Evolutionary conservation across 805 yeast genomes (phyloP).

Genomic region (Hanseniaspora mollemarum): DNA sequence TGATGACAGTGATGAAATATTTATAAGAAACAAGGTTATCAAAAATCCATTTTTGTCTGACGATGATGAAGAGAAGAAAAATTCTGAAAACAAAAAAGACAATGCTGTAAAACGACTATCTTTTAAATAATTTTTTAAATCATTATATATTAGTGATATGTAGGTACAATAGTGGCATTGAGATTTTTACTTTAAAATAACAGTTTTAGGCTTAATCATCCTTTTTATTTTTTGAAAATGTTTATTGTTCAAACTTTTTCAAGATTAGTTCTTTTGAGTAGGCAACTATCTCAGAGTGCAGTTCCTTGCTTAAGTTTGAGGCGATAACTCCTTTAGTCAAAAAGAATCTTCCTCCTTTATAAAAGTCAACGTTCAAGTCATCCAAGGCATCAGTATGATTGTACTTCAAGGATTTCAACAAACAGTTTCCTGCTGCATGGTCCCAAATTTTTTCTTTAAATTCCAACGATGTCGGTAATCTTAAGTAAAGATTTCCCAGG

Average conservation of each 20-base stretch:
- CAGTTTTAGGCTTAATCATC: too few species aligned
- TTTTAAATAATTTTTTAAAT: not conserved
- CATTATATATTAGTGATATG: not conserved
- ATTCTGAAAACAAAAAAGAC: constrained; percentile 11
- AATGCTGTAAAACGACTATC: constrained; percentile 3
- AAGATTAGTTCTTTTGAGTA: constrained; percentile 5
- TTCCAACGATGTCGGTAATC: constrained; percentile 64
- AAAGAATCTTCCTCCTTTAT: constrained; percentile 75
- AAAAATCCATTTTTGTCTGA: constrained; percentile 23
- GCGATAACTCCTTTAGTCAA: constrained; percentile 88
- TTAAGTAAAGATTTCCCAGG: constrained; percentile 79
- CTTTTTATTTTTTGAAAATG: not conserved
- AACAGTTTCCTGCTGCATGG: constrained; percentile 89
- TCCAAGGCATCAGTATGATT: constrained; percentile 64
- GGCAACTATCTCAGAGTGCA: constrained; percentile 24
- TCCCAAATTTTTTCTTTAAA: constrained; percentile 97
- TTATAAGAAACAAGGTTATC: constrained; percentile 17
- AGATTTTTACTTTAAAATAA: not conserved
- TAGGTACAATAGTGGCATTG: not conserved
- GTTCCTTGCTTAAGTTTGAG: constrained; percentile 33
- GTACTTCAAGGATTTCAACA: constrained; percentile 87
- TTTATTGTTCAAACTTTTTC: not conserved
- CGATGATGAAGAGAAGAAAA: constrained; percentile 15
- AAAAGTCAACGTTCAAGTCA: constrained; percentile 42
- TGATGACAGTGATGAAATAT: constrained; percentile 18